These are phyloP conservation scores for Beta corolliflora DNA, from an alignment of 179 eudicot species.

Conservation along the genomic window DNA sequence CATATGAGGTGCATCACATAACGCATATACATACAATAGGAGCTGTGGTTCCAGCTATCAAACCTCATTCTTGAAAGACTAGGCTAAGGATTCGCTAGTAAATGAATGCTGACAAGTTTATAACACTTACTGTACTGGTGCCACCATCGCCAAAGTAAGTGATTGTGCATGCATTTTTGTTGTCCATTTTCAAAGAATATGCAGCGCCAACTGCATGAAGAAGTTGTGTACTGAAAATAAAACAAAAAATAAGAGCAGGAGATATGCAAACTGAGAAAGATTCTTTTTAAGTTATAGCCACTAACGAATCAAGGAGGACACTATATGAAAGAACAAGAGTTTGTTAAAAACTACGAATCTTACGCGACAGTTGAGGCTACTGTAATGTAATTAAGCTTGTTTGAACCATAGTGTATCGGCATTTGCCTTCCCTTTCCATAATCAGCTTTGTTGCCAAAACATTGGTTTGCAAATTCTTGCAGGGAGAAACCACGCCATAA, in stretches of 20 bases:
- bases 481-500: slow-evolving; percentile 89
- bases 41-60: neutral
- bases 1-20: neutral
- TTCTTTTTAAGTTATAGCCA: neutral
- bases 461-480: slow-evolving; percentile 89
- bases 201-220: slow-evolving; percentile 93
- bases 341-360: slow-evolving; percentile 22
- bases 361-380: slow-evolving; percentile 88
- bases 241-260: neutral
- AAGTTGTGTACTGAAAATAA: slow-evolving; percentile 72
- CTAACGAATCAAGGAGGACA: neutral
- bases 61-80: neutral
- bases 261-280: neutral
- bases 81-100: neutral
- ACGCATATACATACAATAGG: neutral
- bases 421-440: slow-evolving; percentile 91
- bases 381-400: slow-evolving; percentile 71
- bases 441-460: slow-evolving; percentile 70
- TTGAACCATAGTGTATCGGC: slow-evolving; percentile 91
- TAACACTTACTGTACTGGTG: slow-evolving; percentile 63
- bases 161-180: slow-evolving; percentile 68
- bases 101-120: neutral
- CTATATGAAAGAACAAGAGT: neutral
- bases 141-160: slow-evolving; percentile 89
- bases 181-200: slow-evolving; percentile 84